phyloP scores from a whole-genome alignment of 148 eudicot genomes.

The Fagopyrum esculentum region DNA sequence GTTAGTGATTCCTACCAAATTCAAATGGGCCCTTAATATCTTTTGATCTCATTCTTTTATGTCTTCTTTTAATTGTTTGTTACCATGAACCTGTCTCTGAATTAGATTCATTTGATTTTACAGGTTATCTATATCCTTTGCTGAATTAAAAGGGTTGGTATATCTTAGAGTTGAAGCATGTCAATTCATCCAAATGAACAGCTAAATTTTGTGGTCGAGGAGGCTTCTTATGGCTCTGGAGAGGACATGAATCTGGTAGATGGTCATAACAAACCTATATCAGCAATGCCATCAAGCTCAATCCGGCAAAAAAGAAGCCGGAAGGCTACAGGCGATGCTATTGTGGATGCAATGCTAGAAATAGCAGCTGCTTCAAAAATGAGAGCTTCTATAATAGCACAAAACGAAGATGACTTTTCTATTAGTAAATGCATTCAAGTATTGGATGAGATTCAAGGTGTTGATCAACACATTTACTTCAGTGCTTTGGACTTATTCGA shows the following conservation, averaged over 20 bases:
- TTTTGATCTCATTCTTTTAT: neutral
- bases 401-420: slow-evolving; percentile 55
- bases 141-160: slow-evolving; percentile 27
- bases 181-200: slow-evolving; percentile 41
- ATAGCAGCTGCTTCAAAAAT: slow-evolving; percentile 77
- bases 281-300: slow-evolving; percentile 31
- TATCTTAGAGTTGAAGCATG: slow-evolving; percentile 33
- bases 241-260: slow-evolving; percentile 57
- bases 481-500: slow-evolving; percentile 60
- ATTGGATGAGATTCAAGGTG: slow-evolving; percentile 62
- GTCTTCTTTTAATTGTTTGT: neutral
- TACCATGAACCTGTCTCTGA: neutral
- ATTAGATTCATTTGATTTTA: neutral
- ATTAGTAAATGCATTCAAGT: slow-evolving; percentile 67
- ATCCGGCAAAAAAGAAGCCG: slow-evolving; percentile 62
- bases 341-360: slow-evolving; percentile 75
- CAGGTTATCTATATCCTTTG: neutral
- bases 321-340: slow-evolving; percentile 68
- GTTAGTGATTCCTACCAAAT: no score
- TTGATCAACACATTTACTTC: slow-evolving; percentile 60
- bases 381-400: slow-evolving; percentile 61
- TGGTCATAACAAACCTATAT: slow-evolving; percentile 41
- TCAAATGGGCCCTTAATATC: neutral
- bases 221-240: slow-evolving; percentile 67
- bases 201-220: slow-evolving; percentile 40